These are phyloP conservation scores for Trametes meyenii DNA, from an alignment of 768 basidiomycete genomes.

Conservation along the genomic window DNA sequence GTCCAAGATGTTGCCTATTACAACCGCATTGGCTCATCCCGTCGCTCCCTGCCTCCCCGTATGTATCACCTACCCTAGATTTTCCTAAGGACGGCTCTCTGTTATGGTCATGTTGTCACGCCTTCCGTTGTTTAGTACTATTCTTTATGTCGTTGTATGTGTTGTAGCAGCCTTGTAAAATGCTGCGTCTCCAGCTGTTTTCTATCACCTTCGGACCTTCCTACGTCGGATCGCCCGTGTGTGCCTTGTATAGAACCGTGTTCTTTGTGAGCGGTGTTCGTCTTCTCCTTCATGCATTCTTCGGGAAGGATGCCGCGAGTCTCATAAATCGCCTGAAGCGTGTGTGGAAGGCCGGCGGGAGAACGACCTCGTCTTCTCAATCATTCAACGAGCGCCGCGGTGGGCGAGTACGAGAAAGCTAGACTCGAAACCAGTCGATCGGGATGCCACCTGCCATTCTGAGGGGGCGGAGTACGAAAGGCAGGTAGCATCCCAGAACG, in stretches of 20 bases:
- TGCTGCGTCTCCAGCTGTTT: background rate
- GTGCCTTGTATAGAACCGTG: conserved; percentile 23
- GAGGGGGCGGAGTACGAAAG: too few relatives aligned
- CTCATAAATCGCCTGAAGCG: too few relatives aligned
- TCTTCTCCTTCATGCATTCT: too few relatives aligned
- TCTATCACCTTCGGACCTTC: conserved; percentile 3
- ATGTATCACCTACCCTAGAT: conserved; percentile 22
- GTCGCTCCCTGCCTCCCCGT: background rate
- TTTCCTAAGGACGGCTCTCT: conserved; percentile 3
- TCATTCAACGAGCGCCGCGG: too few relatives aligned
- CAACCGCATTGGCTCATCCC: conserved; percentile 6
- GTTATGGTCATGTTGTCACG: background rate
- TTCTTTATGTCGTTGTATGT: conserved; percentile 8
- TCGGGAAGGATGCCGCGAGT: too few relatives aligned
- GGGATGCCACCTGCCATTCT: too few relatives aligned
- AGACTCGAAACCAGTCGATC: too few relatives aligned
- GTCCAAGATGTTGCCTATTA: background rate
- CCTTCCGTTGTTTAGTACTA: conserved; percentile 11
- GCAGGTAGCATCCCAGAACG: too few relatives aligned
- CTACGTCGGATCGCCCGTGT: background rate
- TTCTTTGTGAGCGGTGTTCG: background rate
- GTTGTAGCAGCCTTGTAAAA: conserved; percentile 13
- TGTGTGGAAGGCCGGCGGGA: too few relatives aligned
- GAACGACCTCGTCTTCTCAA: too few relatives aligned
- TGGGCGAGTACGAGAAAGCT: too few relatives aligned